Evolutionary conservation across 2,329 filamentous ascomycete species (phyloP), one percentile per base, ranked within the genome.

Genomic region (Colletotrichum tamarilloi): DNA sequence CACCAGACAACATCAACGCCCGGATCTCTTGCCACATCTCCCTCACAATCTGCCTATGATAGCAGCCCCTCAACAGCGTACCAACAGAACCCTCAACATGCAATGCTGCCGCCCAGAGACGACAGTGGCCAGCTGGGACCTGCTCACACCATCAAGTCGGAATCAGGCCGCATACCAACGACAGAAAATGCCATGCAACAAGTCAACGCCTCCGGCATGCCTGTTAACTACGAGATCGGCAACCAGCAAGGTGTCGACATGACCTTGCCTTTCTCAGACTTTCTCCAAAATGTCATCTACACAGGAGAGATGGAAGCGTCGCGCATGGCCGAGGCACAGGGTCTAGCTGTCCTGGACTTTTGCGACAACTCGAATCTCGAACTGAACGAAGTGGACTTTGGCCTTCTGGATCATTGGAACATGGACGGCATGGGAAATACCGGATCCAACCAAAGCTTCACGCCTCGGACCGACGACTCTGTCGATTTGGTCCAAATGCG

Each of bases 311-410:
- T 84, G 28, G 80, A 84, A 28, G 73, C 80, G 8, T 75, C 80
- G 65, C 71, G 81, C 3, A 79, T 78, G n/a, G 59, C 64, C 12
- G 84, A 84, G 68, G 76, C 79, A 4, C 85, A 85, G 67, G 84
- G 83, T 0, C 80, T 86, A 16, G 82, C 82, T 22, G 83, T 88
- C 4, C 78, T 89, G 8, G 84, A 89, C 75, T 88, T 88, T 74
- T 88, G 86, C 73, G 84, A 86, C 65, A 83, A 89, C 70, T 80
- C 79, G 59, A 87, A 84, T 68, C 79, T 89, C 35, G 87, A 89
- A 59, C 81, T 89, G 26, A 88, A 85, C 12, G 87, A 89, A 19
- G 80, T 86, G 35, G 87, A 89, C 75, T 89, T 88, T 77, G 85
- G 85, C 1, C 79, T 89, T 5, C 76, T 89, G 16, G 85, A 88